Base-by-base conservation (phyloP, 2,329 filamentous ascomycete genomes). In the Fusarium sp. region DNA sequence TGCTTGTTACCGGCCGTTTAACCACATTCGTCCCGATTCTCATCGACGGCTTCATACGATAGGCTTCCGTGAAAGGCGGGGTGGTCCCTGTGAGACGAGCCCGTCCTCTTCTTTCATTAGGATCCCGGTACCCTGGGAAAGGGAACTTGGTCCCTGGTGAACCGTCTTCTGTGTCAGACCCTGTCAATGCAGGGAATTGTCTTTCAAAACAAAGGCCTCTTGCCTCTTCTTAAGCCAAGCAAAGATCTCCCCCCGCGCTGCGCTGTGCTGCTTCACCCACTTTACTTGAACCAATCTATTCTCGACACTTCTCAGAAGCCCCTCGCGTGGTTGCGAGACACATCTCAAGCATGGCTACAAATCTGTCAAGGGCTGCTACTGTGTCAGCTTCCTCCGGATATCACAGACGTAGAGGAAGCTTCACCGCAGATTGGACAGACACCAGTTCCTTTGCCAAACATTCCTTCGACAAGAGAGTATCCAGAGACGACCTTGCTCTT, bases 401-500 rank as follows among this genome's bases (percentile, higher is more conserved):
- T 40, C 62, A 62, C 21, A 58, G 71, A 49, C 73, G 72, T 17
- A 73, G 65, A 52, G 62, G 65, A 50, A 68, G 68, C 48, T 70
- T 70, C 53, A 72, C 66, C 50, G 60, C 65, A 32, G 72, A 73
- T 42, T 62, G 56, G 36, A 53, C 71, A 42, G 62, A 58, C 38
- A 55, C 38, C 26, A 67, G 57, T 40, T 38, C 56, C 30, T 51
- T 65, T 26, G 62, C 64, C 39, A 70, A 59, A 43, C 60, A 65
- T 42, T 59, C 67, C 44, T 68, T 69, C 43, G 69, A 74, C 67
- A 83, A 81, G 71, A 79, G 82, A 64, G 72, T 82, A 42, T 85
- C 83, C 21, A 82, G 76, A 66, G 80, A 82, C 70, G 80, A 82
- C 57, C 73, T 80, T 48, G 76, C 76, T 30, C 74, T 76, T 44